Evolutionary conservation across 345 rosid genomes (phyloP).

Genomic region (Populus simonii): DNA sequence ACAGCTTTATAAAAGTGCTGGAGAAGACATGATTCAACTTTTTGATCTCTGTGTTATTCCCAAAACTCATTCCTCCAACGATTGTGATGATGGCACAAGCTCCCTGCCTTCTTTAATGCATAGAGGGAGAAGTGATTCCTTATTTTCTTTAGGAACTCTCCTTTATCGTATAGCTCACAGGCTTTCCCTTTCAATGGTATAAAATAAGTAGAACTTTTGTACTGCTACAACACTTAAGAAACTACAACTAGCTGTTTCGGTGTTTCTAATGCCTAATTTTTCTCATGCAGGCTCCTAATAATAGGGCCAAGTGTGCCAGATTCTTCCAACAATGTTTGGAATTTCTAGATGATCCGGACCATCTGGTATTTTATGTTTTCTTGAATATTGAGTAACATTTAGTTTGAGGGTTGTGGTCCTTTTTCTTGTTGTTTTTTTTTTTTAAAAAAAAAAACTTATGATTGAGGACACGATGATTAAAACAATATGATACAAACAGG

Average conservation of each 20-base stretch:
- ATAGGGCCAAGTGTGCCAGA: constrained; percentile 71
- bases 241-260: constrained; percentile 11
- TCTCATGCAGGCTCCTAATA: constrained; percentile 57
- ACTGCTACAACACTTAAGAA: neutral
- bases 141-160: constrained; percentile 84
- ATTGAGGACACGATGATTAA: no score
- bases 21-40: constrained; percentile 90
- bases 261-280: constrained; percentile 16
- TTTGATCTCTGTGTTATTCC: constrained; percentile 89
- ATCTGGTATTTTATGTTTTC: constrained; percentile 48
- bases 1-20: constrained; percentile 90
- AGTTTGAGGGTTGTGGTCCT: neutral
- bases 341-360: constrained; percentile 78
- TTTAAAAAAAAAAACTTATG: neutral
- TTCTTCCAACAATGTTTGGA: constrained; percentile 80
- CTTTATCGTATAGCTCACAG: constrained; percentile 90
- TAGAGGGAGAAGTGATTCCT: constrained; percentile 63
- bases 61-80: constrained; percentile 52
- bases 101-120: constrained; percentile 57
- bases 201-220: constrained; percentile 15
- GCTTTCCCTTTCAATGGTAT: constrained; percentile 84
- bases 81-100: constrained; percentile 47
- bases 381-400: neutral
- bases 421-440: constrained; percentile 9
- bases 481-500: constrained; percentile 42